Evolutionary conservation across 192 early-diverging fungal genomes (phyloP).

Genomic region (Coemansia sp.): DNA sequence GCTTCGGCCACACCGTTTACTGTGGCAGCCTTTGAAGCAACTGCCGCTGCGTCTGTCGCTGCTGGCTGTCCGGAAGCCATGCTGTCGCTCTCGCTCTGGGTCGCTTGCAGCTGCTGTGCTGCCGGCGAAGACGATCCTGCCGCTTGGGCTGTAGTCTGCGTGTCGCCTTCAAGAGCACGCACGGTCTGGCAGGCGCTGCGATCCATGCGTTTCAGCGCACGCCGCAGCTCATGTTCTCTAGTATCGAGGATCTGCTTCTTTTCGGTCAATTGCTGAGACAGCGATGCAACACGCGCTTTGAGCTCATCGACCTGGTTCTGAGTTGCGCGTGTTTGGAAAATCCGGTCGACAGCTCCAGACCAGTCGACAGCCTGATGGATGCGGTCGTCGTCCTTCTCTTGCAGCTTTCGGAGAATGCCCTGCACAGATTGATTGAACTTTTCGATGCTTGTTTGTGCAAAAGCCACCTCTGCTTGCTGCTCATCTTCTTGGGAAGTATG

Average conservation of each 20-base stretch:
- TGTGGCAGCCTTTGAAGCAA: not conserved
- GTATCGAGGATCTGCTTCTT: constrained; percentile 41
- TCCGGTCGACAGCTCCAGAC: constrained; percentile 30
- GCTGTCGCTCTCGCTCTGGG: constrained; percentile 6
- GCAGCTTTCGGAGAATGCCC: constrained; percentile 34
- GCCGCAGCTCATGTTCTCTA: constrained; percentile 34
- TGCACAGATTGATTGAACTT: constrained; percentile 40
- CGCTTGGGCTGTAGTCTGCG: constrained; percentile 1
- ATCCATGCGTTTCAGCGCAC: constrained; percentile 54
- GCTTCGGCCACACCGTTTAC: constrained; percentile 4
- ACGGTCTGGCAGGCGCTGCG: constrained; percentile 52
- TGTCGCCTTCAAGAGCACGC: constrained; percentile 10
- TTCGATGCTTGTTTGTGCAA: constrained; percentile 24
- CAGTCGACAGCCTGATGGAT: constrained; percentile 25
- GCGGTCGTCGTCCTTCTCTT: constrained; percentile 14
- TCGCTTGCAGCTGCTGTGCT: not conserved
- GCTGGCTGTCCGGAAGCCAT: not conserved
- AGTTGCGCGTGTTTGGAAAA: constrained; percentile 26
- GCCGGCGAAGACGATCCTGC: constrained; percentile 1
- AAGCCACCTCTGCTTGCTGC: not conserved
- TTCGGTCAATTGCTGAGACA: constrained; percentile 44
- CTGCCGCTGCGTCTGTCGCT: constrained; percentile 1
- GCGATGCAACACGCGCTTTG: constrained; percentile 31
- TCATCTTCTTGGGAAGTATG: not conserved
- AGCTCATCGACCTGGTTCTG: constrained; percentile 39